Evolutionary conservation across 1,284 basidiomycete genomes (phyloP).

Genomic region (Puccinia triticina): DNA sequence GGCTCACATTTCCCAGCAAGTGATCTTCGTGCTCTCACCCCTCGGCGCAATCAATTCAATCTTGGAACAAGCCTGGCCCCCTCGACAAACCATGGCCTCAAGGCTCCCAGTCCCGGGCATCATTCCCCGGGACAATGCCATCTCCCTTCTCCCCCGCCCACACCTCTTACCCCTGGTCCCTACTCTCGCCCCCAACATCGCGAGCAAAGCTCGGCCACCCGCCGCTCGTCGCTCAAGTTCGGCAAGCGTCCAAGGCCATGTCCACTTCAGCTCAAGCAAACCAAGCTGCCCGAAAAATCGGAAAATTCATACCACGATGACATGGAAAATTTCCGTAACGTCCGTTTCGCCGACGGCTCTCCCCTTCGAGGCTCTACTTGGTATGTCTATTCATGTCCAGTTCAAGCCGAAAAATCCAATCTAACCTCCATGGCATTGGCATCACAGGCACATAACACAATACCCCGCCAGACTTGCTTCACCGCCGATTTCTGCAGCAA

Average conservation of each 20-base stretch:
- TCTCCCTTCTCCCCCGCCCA: constrained; percentile 33
- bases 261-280: constrained; percentile 30
- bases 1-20: background rate
- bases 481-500: constrained; percentile 41
- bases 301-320: background rate
- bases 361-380: constrained; percentile 47
- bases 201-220: background rate
- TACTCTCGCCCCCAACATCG: constrained; percentile 35
- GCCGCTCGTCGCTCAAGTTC: constrained; percentile 33
- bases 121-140: background rate
- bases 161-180: constrained; percentile 40
- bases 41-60: constrained; percentile 13
- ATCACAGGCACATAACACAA: constrained; percentile 42
- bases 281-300: background rate
- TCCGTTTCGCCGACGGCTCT: constrained; percentile 49
- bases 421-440: background rate
- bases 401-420: background rate
- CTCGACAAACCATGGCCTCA: background rate
- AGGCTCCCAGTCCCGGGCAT: background rate
- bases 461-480: constrained; percentile 46
- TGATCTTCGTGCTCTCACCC: background rate
- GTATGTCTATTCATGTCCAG: constrained; percentile 15
- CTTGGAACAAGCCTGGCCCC: background rate
- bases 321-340: constrained; percentile 20
- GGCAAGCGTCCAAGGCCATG: background rate